These are phyloP conservation scores for Penicillium paradoxum DNA, from an alignment of 495 filamentous ascomycete species.

Conservation along the genomic window DNA sequence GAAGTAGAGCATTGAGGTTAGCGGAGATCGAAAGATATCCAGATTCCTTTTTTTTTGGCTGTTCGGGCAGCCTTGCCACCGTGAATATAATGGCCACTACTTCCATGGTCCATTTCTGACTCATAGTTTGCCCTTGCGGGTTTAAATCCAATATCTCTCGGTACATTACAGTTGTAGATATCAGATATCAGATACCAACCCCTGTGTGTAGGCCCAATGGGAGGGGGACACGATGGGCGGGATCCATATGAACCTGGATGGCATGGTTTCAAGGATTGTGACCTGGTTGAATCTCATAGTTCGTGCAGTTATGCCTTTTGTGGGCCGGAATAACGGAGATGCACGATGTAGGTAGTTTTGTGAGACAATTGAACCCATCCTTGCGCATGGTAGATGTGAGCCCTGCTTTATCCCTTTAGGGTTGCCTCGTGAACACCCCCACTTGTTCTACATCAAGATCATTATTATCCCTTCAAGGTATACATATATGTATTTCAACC, in stretches of 20 bases:
- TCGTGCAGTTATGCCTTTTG: neutral
- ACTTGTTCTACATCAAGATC: too few relatives aligned
- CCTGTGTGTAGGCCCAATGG: neutral
- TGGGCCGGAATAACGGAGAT: neutral
- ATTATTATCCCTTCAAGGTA: neutral
- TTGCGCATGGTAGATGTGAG: neutral
- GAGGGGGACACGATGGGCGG: neutral
- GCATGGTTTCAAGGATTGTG: neutral
- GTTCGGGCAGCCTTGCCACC: neutral
- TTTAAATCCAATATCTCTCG: too few relatives aligned
- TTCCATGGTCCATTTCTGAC: neutral
- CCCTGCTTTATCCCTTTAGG: constrained; percentile 4
- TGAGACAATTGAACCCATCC: constrained; percentile 2
- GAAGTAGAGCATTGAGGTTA: neutral
- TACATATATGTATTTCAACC: too few relatives aligned
- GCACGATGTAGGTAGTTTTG: neutral
- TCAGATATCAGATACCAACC: neutral
- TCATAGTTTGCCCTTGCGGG: too few relatives aligned
- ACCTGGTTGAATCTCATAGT: neutral
- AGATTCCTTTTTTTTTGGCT: neutral
- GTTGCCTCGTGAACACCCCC: constrained; percentile 3
- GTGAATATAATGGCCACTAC: neutral
- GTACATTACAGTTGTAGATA: too few relatives aligned
- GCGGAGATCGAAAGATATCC: neutral
- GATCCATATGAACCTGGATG: neutral